Evolutionary conservation across 441 rosid species (phyloP), one percentile per base, ranked within the genome.

Genomic region (Croton laevigatus): DNA sequence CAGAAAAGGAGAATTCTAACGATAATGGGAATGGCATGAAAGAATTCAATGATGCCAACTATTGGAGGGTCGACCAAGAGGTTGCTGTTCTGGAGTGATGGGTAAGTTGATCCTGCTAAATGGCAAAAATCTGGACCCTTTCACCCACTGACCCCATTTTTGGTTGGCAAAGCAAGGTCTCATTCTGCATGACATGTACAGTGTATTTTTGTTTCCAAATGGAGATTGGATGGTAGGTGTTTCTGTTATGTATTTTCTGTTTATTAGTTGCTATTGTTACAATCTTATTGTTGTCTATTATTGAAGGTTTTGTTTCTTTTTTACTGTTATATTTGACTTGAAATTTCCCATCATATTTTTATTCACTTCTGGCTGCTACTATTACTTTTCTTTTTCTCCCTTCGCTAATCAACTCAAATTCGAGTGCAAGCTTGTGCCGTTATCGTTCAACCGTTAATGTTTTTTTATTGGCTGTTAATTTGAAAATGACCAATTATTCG

Each of bases 31-130:
- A 81, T 16, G 94, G 86, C 64, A 82, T 86, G 60, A 90, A 85
- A 74, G 98, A 95, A 81, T 93, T 95, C 83, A 95, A 87, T 52
- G 97, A 91, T 40, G 74, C 97, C 40, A 96, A 91, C 75, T 96
- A 86, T 74, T 96, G 99, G 99, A 88, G 89, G 79, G 88, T 90
- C 49, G 97, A 95, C 76, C 91, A 89, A 75, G 96, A 91, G 85
- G 95, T 91, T 52, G 84, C 90, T 2, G 94, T 91, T 74, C 77
- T 85, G 76, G 97, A 95, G 81, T 89, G 76, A 84, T 52, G 73
- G 73, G 58, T 3, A 68, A 42, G 4, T 37, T 59, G 68, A 60
- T 55, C 38, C 61, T n/a, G 54, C 62, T 44, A 42, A 60, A 58
- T 59, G 27, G 45, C 44, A 55, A 65, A 71, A 75, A 59, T 60